Evolutionary conservation across 2,329 filamentous ascomycete genomes (phyloP).

Genomic region (Myriosclerotinia duriaeana): DNA sequence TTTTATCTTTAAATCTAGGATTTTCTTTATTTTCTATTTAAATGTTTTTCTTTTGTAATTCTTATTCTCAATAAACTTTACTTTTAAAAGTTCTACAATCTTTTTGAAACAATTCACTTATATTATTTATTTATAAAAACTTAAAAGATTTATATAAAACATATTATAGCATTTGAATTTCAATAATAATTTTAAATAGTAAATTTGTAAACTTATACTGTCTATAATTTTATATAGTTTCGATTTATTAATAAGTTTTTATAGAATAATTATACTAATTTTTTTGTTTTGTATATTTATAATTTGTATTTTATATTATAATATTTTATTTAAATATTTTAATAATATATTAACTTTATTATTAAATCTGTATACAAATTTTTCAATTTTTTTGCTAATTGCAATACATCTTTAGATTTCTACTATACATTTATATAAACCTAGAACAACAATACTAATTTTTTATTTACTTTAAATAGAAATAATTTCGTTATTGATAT

Average conservation of each 20-base stretch:
- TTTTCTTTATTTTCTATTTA: not conserved
- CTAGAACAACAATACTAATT: too few relatives aligned
- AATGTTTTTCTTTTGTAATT: not conserved
- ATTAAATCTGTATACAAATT: not conserved
- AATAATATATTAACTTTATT: not conserved
- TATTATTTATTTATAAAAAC: not conserved
- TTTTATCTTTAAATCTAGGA: not conserved
- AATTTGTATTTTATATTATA: not conserved
- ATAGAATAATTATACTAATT: not conserved
- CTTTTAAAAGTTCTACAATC: not conserved
- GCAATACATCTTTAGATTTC: not conserved
- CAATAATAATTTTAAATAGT: not conserved
- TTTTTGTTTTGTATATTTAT: not conserved
- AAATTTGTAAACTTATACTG: too few relatives aligned
- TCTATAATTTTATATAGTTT: too few relatives aligned
- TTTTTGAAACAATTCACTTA: not conserved
- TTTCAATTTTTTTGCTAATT: not conserved
- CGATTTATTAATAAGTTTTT: not conserved
- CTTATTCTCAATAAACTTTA: not conserved
- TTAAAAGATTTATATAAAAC: too few relatives aligned
- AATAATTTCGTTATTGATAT: not conserved
- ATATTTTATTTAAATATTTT: not conserved
- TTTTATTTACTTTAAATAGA: not conserved
- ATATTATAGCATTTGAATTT: not conserved
- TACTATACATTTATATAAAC: not conserved